Evolutionary conservation across 345 rosid species (phyloP), one percentile per base, ranked within the genome.

Genomic region (Cardamine occulta): DNA sequence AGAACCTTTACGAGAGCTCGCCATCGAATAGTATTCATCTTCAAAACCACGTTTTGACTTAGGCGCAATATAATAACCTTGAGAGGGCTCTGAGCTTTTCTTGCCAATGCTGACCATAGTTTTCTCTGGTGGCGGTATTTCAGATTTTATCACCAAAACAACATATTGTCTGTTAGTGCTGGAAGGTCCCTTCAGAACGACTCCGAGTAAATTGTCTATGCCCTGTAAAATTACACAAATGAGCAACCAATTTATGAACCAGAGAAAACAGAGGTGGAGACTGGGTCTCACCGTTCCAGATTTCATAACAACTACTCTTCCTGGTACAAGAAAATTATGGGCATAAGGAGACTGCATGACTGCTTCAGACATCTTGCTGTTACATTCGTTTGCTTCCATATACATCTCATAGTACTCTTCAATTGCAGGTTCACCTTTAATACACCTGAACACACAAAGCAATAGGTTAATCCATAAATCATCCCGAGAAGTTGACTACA

Each of bases 341-440:
- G 81, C 84, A 65, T 2, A 53, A 74, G 83, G 8, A 76, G 93
- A 84, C 82, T 80, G 85, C 92, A 90, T 88, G 72, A 94, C 82
- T 23, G 84, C 89, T 67, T 88, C 88, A 4, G 83, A 81, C 81
- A 94, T 84, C 79, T 79, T 83, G 65, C 68, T 64, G 61, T 74
- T 63, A 64, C 64, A 82, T 15, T 79, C 68, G 72, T 87, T 85
- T 26, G 92, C 89, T 83, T 90, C 93, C 21, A 74, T 15, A 73
- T 73, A 81, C 88, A 92, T 63, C 73, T 88, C 91, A 77, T 84
- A 92, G 79, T 94, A 94, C 60, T 89, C 97, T 82, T 94, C 97
- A 66, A 94, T 92, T 69, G 89, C 85, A 0, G 99, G 92, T 84
- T 89, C 96, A 62, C 99, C 93, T 85, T 90, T 88, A 67, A 92